Conservation (phyloP, 192 early-diverging fungal species). For the Entomortierella chlamydospora region DNA sequence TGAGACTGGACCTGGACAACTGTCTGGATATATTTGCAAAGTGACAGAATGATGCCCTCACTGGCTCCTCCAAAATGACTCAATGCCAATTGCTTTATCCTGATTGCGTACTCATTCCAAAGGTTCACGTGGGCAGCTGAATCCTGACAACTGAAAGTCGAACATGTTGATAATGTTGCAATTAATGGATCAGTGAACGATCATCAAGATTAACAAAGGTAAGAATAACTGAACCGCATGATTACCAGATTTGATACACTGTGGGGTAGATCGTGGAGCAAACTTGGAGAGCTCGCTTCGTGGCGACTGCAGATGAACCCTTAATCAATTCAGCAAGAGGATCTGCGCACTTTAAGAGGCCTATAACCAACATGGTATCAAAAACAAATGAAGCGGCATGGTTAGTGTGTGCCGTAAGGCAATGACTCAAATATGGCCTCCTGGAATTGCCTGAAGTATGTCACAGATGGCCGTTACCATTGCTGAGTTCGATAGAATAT, state of each 20-base stretch:
- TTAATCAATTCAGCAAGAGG: conserved; percentile 17
- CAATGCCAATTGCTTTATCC: conserved; percentile 28
- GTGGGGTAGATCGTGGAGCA: conserved; percentile 37
- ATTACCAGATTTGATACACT: conserved; percentile 45
- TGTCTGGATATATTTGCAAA: conserved; percentile 44
- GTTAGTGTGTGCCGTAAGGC: neutral
- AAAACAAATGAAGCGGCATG: neutral
- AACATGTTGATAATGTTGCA: neutral
- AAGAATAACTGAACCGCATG: too few relatives aligned
- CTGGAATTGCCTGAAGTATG: neutral
- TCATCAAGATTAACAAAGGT: neutral
- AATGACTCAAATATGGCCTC: neutral
- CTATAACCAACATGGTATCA: conserved; percentile 4
- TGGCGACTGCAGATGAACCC: conserved; percentile 6
- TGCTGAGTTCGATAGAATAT: conserved; percentile 15
- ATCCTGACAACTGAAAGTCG: conserved; percentile 25
- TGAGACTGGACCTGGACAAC: conserved; percentile 40
- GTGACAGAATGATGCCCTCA: conserved; percentile 26
- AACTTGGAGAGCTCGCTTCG: conserved; percentile 34
- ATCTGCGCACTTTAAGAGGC: conserved; percentile 16
- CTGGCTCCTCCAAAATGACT: conserved; percentile 12
- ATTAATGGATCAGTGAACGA: neutral
- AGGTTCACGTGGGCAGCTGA: conserved; percentile 8
- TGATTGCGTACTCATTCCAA: conserved; percentile 47
- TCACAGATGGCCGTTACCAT: conserved; percentile 11